Evolutionary conservation across 225 moss, liverwort and hornwort genomes (phyloP), one percentile per base, ranked within the genome.

Genomic region (Polytrichum commune): DNA sequence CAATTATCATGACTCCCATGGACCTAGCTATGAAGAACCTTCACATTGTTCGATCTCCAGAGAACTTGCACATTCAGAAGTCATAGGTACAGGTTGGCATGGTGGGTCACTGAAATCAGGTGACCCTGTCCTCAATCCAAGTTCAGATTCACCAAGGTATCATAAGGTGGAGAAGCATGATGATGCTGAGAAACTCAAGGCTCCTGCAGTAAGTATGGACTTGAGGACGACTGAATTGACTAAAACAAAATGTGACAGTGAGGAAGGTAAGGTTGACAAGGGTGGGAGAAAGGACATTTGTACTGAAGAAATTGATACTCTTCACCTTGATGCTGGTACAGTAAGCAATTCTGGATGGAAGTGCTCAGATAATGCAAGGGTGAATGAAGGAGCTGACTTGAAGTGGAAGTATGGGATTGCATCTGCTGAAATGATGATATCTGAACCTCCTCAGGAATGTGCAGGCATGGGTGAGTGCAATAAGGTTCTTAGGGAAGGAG

Each of bases 51-150:
- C 63, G 77, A 26, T 54, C 53, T 72, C 20, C 27, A 28, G 7
- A 16, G 27, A 19, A 53, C 61, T 55, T 38, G 55, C 64, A 54
- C 56, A 25, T 60, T 54, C 16, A 30, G 75, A 66, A 65, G 75
- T 62, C 46, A 27, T 69, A 68, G 19, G 60, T 58, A 53, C 75
- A 64, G 65, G 76, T 28, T 24, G 18, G 67, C 60, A 54, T 67
- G 67, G 60, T 61, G 71, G 83, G 83, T 64, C 76, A 54, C 30
- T 72, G 46, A 69, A 75, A 66, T 65, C 66, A 66, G 63, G 33
- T 60, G 66, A 29, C 69, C 53, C 35, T 20, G 58, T 26, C 22
- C 68, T 35, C 24, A 69, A 69, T 57, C 18, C 73, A 25, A 65
- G 61, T 57, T 61, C 68, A 65, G 66, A 76, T 55, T 10, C 38